Evolutionary conservation across 768 basidiomycete genomes (phyloP).

Genomic region (Collybia sp.): DNA sequence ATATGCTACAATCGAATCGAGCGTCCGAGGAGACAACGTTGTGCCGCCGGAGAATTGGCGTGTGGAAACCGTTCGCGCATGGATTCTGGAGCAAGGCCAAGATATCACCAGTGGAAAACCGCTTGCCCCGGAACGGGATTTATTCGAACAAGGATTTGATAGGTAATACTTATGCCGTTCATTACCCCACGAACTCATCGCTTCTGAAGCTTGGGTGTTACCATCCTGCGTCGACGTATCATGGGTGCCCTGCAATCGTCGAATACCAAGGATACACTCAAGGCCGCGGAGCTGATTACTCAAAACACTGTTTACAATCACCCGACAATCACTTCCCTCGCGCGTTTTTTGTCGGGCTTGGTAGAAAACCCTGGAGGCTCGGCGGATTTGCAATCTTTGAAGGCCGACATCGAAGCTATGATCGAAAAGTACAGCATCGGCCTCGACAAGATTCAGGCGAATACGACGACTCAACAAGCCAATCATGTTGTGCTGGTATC

Average conservation of each 20-base stretch:
- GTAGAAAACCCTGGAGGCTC: slow-evolving; percentile 2
- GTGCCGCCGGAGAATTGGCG: slow-evolving; percentile 20
- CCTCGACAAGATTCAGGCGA: slow-evolving; percentile 2
- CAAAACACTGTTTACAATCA: slow-evolving; percentile 24
- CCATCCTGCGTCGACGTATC: slow-evolving; percentile 29
- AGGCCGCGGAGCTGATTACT: slow-evolving; percentile 19
- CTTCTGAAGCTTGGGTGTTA: slow-evolving; percentile 14
- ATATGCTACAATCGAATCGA: slow-evolving; percentile 21
- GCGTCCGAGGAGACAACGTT: slow-evolving; percentile 13
- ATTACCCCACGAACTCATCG: not conserved
- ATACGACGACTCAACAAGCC: not conserved
- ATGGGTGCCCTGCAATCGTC: slow-evolving; percentile 22
- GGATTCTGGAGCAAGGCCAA: slow-evolving; percentile 18
- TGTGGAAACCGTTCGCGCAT: slow-evolving; percentile 12
- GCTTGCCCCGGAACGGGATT: not conserved
- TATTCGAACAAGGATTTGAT: slow-evolving; percentile 16
- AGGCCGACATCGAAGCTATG: slow-evolving; percentile 26
- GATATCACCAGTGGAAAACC: slow-evolving; percentile 9
- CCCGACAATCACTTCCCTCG: slow-evolving; percentile 19
- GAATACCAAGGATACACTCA: slow-evolving; percentile 8
- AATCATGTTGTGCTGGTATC: slow-evolving; percentile 14
- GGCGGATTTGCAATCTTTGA: not conserved
- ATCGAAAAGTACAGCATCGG: slow-evolving; percentile 31
- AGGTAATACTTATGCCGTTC: slow-evolving; percentile 1
- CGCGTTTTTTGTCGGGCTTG: slow-evolving; percentile 13